These are phyloP conservation scores for Backusella mclennaniae DNA, from an alignment of 192 early-diverging fungal species.

Conservation along the genomic window DNA sequence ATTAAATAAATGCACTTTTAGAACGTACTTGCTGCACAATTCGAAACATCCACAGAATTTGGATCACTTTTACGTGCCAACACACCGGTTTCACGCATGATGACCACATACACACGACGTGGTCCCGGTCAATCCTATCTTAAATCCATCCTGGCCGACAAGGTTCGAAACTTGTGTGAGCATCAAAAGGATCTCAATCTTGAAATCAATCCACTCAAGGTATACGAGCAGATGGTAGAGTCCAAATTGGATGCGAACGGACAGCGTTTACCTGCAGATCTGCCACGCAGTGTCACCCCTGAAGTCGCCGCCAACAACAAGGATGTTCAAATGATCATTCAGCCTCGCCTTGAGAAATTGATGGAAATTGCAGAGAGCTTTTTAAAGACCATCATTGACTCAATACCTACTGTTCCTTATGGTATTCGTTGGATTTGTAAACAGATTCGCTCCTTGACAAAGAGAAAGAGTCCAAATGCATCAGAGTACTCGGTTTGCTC, in stretches of 20 bases:
- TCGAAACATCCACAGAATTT: conserved; percentile 88
- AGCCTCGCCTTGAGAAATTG: conserved; percentile 75
- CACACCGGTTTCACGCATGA: conserved; percentile 97
- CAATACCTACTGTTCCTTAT: conserved; percentile 85
- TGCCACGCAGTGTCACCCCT: conserved; percentile 77
- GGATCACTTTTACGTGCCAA: conserved; percentile 94
- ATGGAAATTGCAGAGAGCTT: conserved; percentile 87
- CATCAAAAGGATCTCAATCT: conserved; percentile 76
- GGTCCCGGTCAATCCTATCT: conserved; percentile 93
- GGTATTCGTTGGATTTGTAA: conserved; percentile 99
- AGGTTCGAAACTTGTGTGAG: conserved; percentile 79
- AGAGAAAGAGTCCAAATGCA: conserved; percentile 90
- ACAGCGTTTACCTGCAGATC: conserved; percentile 44
- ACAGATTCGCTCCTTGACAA: conserved; percentile 90
- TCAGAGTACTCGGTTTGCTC: conserved; percentile 89
- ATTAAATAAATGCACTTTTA: neutral
- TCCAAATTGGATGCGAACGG: neutral
- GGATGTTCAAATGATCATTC: conserved; percentile 83
- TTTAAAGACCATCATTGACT: conserved; percentile 80
- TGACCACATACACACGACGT: conserved; percentile 95
- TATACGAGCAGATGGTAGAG: conserved; percentile 80
- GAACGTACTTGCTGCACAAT: conserved; percentile 86
- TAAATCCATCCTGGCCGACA: conserved; percentile 78
- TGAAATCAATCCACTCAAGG: conserved; percentile 94
- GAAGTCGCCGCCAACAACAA: conserved; percentile 81